Evolutionary conservation across 2,329 filamentous ascomycete species (phyloP), one percentile per base, ranked within the genome.

Genomic region (Cadophora gregata): DNA sequence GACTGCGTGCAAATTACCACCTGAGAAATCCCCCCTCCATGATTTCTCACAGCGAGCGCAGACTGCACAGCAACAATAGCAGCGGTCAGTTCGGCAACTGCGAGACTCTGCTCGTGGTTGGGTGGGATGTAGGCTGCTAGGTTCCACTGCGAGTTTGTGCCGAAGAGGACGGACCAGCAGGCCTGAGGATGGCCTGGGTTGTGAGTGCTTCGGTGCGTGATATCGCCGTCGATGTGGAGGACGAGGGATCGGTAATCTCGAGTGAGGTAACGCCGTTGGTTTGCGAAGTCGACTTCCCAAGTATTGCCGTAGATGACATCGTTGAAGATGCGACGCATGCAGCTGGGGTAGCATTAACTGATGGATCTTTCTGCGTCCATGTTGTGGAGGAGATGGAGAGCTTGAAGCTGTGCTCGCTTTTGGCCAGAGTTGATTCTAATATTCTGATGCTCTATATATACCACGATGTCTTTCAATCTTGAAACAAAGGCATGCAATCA

Each of bases 1-100:
- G 38, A 42, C 38, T 51, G 48, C 21, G 48, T 51, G 25, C 48
- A 51, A 12, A 51, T 16, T 10, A 51, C 48, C 48, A 51, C 48
- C 9, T 24, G 21, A 14, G 48, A 14, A 24, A 51, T 27, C 21
- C 12, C 24, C 24, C 21, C n/a, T 25, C 48, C 24, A 7, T 8
- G 8, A 12, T 25, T 9, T 12, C 12, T 5, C 4, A 51, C 14
- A 5, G 27, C 8, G 21, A 27, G 7, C 24, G 24, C 48, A 24
- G 25, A 21, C 21, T 51, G 21, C 7, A 51, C 5, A 12, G 21
- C 48, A 24, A 9, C 8, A 12, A n/a, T n/a, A 3, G 21, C 21
- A 12, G 48, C 48, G 10, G 29, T 4, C 2, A 51, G 16, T 29
- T 51, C 48, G 4, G 48, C 48, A 2, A 51, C 48, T 27, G 27